phyloP scores from a whole-genome alignment of 768 basidiomycete genomes.

The Boletus rex-veris region DNA sequence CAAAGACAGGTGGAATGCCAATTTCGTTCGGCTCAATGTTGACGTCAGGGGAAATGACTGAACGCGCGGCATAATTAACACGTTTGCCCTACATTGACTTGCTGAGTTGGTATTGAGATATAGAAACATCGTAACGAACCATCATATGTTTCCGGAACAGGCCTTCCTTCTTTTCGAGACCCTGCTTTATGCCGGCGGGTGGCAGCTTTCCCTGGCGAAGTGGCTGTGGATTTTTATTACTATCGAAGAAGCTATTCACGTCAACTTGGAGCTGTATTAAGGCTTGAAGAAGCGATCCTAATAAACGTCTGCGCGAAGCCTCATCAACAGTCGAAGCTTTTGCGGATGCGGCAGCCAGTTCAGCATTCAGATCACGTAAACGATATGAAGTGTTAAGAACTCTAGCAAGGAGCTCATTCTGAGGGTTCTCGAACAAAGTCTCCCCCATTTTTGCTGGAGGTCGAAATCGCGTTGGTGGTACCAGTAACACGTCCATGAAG shows the following conservation, averaged over 20 bases:
- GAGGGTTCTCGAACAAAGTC: constrained; percentile 91
- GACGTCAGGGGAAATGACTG: constrained; percentile 99
- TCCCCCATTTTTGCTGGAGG: constrained; percentile 92
- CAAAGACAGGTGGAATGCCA: constrained; percentile 96
- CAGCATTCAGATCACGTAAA: constrained; percentile 70
- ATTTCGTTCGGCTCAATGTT: constrained; percentile 99
- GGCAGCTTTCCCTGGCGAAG: constrained; percentile 85
- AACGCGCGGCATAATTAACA: constrained; percentile 98
- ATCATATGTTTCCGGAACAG: constrained; percentile 99
- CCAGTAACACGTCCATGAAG: constrained; percentile 89
- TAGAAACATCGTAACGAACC: constrained; percentile 46
- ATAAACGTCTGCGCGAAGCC: constrained; percentile 48
- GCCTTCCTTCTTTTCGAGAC: constrained; percentile 98
- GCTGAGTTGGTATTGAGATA: not conserved
- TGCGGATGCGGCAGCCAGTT: constrained; percentile 56
- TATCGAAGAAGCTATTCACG: constrained; percentile 97
- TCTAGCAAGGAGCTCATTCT: constrained; percentile 84
- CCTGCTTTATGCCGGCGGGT: constrained; percentile 92
- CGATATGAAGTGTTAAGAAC: constrained; percentile 79
- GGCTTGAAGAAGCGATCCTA: constrained; percentile 70
- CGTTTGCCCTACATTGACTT: constrained; percentile 77
- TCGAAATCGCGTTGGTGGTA: constrained; percentile 93
- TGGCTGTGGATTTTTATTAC: constrained; percentile 88
- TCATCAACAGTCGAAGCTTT: constrained; percentile 57
- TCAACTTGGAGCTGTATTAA: constrained; percentile 89